A percentile compares a stretch with the other conserved stretches of the same genome.
phyloP scores from a whole-genome alignment of 1,139 yeast species.

The Candida sanyaensis region DNA sequence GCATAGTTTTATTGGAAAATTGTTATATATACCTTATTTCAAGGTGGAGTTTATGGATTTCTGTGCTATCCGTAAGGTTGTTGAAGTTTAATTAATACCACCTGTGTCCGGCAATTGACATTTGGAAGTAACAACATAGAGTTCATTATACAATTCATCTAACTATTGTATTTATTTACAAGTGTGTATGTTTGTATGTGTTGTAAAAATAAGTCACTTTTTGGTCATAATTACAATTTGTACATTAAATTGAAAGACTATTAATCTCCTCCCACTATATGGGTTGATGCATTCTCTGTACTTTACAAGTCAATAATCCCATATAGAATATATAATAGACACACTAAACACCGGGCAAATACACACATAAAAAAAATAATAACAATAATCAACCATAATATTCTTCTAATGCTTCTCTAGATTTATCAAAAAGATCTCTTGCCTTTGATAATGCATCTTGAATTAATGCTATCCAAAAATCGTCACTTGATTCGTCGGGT shows the following conservation, averaged over 20 bases:
- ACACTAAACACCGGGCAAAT: neutral
- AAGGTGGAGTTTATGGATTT: slow-evolving; percentile 46
- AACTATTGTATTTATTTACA: no score
- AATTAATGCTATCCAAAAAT: slow-evolving; percentile 52
- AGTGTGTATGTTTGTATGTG: no score
- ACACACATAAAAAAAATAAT: neutral
- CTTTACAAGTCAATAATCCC: no score
- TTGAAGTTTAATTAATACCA: neutral
- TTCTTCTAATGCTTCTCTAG: slow-evolving; percentile 57
- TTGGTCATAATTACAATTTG: neutral
- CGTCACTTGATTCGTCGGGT: slow-evolving; percentile 27
- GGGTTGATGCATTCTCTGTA: no score
- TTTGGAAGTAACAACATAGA: no score
- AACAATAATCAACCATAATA: slow-evolving; percentile 40
- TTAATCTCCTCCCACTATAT: neutral
- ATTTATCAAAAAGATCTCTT: slow-evolving; percentile 54
- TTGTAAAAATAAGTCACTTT: neutral
- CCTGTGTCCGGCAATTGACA: no score
- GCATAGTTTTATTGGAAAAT: slow-evolving; percentile 43
- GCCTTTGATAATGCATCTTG: slow-evolving; percentile 61
- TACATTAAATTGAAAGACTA: neutral
- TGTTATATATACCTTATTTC: slow-evolving; percentile 48
- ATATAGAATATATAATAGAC: no score
- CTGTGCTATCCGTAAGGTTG: slow-evolving; percentile 32
- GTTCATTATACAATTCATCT: no score